These are phyloP conservation scores for Ormosia emarginata DNA, from an alignment of 306 rosid genomes.

Conservation along the genomic window DNA sequence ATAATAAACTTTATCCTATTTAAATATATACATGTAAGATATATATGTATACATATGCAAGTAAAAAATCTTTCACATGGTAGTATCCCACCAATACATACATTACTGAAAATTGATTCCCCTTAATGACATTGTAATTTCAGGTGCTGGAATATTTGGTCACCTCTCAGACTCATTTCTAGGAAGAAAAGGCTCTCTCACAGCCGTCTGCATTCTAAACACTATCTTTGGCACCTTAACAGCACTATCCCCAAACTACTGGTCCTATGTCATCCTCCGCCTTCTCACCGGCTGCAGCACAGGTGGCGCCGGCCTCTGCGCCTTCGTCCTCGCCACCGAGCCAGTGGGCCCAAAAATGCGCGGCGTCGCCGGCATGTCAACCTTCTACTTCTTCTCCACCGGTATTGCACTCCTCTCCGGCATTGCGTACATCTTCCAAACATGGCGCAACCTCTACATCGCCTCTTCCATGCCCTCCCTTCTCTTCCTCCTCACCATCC, in stretches of 20 bases:
- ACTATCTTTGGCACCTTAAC: conserved; percentile 63
- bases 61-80: too few relatives aligned
- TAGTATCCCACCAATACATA: too few relatives aligned
- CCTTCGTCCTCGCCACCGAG: conserved; percentile 83
- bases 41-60: too few relatives aligned
- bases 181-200: conserved; percentile 78
- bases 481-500: conserved; percentile 37
- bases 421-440: conserved; percentile 48
- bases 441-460: conserved; percentile 68
- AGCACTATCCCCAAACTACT: conserved; percentile 54
- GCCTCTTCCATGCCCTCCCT: conserved; percentile 70
- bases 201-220: conserved; percentile 54
- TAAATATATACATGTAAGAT: too few relatives aligned
- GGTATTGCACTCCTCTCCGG: conserved; percentile 63
- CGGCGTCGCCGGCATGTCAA: conserved; percentile 68
- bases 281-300: conserved; percentile 76
- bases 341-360: conserved; percentile 67
- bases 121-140: background rate
- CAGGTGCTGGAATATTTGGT: conserved; percentile 86
- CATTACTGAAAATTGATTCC: background rate
- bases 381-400: conserved; percentile 81
- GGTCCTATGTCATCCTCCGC: conserved; percentile 53
- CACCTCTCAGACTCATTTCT: conserved; percentile 69
- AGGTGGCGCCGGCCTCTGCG: conserved; percentile 79
- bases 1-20: too few relatives aligned